Base-by-base conservation (phyloP, 2,329 filamentous ascomycete species). In the Talaromyces pinophilus region DNA sequence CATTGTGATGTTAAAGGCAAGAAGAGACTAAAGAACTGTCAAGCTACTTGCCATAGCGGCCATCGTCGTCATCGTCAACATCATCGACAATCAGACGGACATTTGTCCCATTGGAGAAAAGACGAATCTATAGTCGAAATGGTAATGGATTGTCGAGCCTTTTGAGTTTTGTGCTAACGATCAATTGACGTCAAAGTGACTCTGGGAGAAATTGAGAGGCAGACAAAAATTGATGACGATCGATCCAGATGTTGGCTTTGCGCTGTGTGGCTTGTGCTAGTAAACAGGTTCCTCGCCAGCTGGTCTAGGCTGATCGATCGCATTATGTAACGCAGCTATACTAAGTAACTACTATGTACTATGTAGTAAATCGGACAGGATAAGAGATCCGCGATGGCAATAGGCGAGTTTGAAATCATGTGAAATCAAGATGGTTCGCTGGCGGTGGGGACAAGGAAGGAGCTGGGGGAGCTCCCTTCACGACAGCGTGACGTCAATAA, bases 401-500 rank as follows among this genome's bases (percentile, higher is more conserved):
- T 44, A n/a, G 35, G 11, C 13, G 11, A 44, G 17, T n/a, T 1
- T 44, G n/a, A 44, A 19, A 44, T n/a, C 17, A n/a, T 42, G 15
- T 42, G 46, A 28, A 28, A 50, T 15, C 17, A 5, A 52, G 17
- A 4, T 25, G 48, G 48, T 30, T 25, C 25, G 25, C 25, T 25
- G 25, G 52, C 30, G 35, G 52, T 57, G 52, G 54, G 11, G 54
- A 22, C 54, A 38, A 13, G 52, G 52, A 38, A 38, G 52, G 52
- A 55, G 54, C 54, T 57, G 13, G 25, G 22, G 25, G 11, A 54
- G 48, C 48, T 57, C 52, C 22, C 22, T 25, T 33, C 57, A 60
- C 57, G 57, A 46, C 55, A 63, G 46, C 19, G 64, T 64, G 59
- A 69, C 61, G 44, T 70, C 68, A 52, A 22, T 33, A 22, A 40